A percentile compares a stretch with the other conserved stretches of the same genome.
Evolutionary conservation across 1,284 basidiomycete genomes (phyloP).

Genomic region (Marasmius sp.): DNA sequence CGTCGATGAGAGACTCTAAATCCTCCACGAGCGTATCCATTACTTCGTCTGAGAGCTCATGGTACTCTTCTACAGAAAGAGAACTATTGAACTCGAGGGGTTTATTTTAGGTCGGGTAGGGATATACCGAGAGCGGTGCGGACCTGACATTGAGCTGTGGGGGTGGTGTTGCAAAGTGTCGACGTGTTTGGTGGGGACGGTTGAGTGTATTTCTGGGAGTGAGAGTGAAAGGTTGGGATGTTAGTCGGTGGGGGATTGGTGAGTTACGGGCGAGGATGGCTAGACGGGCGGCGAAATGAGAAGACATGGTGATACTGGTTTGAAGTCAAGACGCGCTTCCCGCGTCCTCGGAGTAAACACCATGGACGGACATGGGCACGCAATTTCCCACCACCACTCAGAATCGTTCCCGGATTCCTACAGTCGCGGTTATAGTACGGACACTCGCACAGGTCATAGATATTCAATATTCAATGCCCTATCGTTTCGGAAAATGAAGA

Average conservation of each 20-base stretch:
- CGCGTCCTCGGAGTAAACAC: too few species aligned
- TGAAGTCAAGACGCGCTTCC: too few species aligned
- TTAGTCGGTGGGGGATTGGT: neutral
- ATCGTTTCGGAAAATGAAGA: neutral
- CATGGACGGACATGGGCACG: too few species aligned
- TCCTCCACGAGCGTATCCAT: conserved; percentile 84
- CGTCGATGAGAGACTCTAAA: conserved; percentile 79
- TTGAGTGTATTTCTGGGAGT: neutral
- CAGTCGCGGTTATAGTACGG: too few species aligned
- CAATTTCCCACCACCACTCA: too few species aligned
- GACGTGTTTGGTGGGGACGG: conserved; percentile 24
- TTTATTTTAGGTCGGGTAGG: neutral
- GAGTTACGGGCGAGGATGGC: neutral
- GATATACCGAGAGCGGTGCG: conserved; percentile 13
- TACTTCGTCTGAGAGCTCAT: conserved; percentile 74
- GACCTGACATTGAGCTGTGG: conserved; percentile 50
- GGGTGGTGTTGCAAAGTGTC: conserved; percentile 45
- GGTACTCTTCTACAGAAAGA: conserved; percentile 71
- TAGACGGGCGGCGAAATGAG: neutral
- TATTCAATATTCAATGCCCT: too few species aligned
- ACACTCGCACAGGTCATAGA: too few species aligned
- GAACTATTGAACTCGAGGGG: conserved; percentile 35
- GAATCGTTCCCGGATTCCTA: too few species aligned
- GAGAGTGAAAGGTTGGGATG: conserved; percentile 1
- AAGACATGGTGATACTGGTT: neutral